Evolutionary conservation across 345 rosid species (phyloP), one percentile per base, ranked within the genome.

Genomic region (Garcia nutans): DNA sequence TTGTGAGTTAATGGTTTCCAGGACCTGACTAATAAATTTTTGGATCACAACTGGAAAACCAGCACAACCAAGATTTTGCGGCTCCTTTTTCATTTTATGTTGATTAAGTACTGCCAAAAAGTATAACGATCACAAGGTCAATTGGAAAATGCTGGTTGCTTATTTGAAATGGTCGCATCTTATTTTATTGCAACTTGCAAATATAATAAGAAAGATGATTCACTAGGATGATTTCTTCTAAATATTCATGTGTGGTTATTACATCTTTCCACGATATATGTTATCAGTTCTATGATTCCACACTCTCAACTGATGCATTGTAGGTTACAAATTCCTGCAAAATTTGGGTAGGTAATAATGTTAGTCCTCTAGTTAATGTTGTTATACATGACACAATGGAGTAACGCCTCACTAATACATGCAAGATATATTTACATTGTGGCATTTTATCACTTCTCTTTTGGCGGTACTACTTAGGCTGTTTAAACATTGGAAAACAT

Each of bases 41-140:
- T 23, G 44, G 56, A 24, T 75, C 28, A 55, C 10, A 41, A 56
- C 78, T 75, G 72, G 7, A 41, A 55, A 66, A 50, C 42, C n/a
- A 28, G 2, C 16, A 60, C 19, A 19, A 16, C 60, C 41, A 24
- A 24, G 65, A 12, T 24, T 60, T 60, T 60, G 8, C 8, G 10
- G 64, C 16, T 60, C 63, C 28, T 52, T 6, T 54, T 54, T 16
- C 16, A 16, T 19, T 54, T 6, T 52, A 52, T 52, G 56, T 15
- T 52, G 56, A 15, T 16, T 54, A 54, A 17, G 58, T 15, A 54
- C 58, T 54, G n/a, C 58, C n/a, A 17, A 54, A 9, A 54, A 54
- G 4, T 54, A 54, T 54, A 3, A 12, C 26, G 6, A 42, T 66
- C 52, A 41, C 70, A 42, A 60, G 52, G 70, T 47, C 20, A 45